Conservation (phyloP, 805 yeast genomes). For the Hanseniaspora singularis region DNA sequence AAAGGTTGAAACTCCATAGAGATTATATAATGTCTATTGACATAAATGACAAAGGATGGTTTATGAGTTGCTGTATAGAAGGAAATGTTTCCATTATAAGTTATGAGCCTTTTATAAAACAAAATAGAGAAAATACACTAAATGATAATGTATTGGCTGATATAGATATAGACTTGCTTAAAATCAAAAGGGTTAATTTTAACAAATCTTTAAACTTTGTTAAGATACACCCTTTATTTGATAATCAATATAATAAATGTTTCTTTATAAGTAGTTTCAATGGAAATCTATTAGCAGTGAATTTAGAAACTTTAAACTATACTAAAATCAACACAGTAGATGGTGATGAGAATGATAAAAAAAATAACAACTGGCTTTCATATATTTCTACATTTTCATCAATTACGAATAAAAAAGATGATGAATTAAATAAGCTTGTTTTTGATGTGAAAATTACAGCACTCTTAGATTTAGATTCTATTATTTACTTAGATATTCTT, state of each 20-base stretch:
- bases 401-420: background rate
- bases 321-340: background rate
- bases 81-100: conserved; percentile 1
- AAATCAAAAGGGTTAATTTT: conserved; percentile 7
- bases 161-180: background rate
- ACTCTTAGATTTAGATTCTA: conserved; percentile 5
- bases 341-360: background rate
- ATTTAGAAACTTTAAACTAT: background rate
- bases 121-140: background rate
- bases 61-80: conserved; percentile 3
- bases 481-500: background rate
- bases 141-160: background rate
- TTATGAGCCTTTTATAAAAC: background rate
- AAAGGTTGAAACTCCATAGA: conserved; percentile 1
- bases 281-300: conserved; percentile 5
- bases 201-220: conserved; percentile 13
- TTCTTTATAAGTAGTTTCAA: conserved; percentile 13
- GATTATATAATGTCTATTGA: conserved; percentile 4
- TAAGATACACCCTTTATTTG: conserved; percentile 3
- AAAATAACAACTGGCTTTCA: conserved; percentile 4
- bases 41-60: background rate
- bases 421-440: background rate
- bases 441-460: conserved; percentile 11
- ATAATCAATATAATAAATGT: conserved; percentile 7
- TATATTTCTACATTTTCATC: conserved; percentile 6